A percentile compares a stretch with the other conserved stretches of the same genome.
phyloP scores from a whole-genome alignment of 2,329 filamentous ascomycete genomes.

The Tolypocladium ophioglossoides region DNA sequence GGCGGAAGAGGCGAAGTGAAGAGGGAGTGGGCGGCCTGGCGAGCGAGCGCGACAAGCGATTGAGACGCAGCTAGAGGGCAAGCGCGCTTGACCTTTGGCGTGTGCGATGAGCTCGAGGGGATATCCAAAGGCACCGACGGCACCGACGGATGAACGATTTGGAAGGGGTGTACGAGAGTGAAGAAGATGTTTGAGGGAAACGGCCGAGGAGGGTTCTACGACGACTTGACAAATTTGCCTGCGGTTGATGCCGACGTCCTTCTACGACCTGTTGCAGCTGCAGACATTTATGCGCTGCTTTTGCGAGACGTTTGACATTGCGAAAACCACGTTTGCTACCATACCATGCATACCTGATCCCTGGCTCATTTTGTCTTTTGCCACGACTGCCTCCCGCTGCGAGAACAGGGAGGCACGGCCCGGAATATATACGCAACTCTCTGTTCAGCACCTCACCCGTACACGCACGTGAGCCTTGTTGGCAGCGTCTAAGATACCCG shows the following conservation, averaged over 20 bases:
- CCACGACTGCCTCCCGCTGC: not conserved
- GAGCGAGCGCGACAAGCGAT: slow-evolving; percentile 43
- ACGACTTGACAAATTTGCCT: not conserved
- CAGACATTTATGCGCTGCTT: not conserved
- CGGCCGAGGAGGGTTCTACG: not conserved
- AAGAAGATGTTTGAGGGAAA: not conserved
- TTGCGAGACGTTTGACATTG: not conserved
- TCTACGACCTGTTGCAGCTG: not conserved
- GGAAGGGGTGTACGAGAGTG: not conserved
- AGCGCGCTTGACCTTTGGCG: not conserved
- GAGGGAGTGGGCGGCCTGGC: slow-evolving; percentile 28
- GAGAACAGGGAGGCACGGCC: not conserved
- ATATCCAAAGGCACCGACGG: not conserved
- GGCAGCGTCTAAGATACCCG: not conserved
- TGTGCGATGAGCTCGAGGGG: not conserved
- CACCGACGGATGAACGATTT: not conserved
- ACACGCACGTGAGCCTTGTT: not conserved
- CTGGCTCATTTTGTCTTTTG: not conserved
- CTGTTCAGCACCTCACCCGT: not conserved
- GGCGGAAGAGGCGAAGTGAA: slow-evolving; percentile 33
- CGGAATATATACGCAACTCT: not conserved
- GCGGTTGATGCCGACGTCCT: not conserved
- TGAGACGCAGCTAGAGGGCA: slow-evolving; percentile 23
- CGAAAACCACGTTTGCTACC: not conserved
- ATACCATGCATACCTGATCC: not conserved